phyloP scores from a whole-genome alignment of 1,284 basidiomycete species.

The Mrakiaceae sp. region DNA sequence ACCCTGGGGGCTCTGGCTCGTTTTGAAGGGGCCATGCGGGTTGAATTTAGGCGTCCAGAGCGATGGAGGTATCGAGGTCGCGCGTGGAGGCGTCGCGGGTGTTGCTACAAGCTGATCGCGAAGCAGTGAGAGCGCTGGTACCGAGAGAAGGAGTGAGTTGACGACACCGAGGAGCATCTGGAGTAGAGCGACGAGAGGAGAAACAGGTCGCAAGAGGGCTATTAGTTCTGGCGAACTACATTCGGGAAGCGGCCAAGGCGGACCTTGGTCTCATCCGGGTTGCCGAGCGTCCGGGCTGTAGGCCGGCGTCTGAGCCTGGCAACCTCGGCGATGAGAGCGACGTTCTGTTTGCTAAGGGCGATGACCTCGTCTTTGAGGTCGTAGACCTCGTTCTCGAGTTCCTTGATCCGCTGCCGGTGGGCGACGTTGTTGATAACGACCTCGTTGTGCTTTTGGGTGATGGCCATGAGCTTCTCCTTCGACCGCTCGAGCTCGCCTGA shows the following conservation, averaged over 20 bases:
- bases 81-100: background rate
- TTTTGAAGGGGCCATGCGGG: constrained; percentile 5
- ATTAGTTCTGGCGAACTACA: background rate
- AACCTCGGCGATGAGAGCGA: background rate
- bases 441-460: constrained; percentile 14
- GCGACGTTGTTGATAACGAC: constrained; percentile 17
- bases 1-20: constrained; percentile 2
- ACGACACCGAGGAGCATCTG: constrained; percentile 10
- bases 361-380: constrained; percentile 11
- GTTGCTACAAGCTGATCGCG: background rate
- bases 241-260: background rate
- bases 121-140: constrained; percentile 6
- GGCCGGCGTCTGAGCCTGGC: background rate
- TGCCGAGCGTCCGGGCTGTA: background rate
- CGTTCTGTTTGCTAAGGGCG: constrained; percentile 9
- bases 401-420: constrained; percentile 11
- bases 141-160: background rate
- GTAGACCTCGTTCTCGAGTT: constrained; percentile 8
- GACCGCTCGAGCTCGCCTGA: constrained; percentile 3
- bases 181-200: background rate
- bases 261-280: constrained; percentile 5
- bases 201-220: background rate
- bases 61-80: background rate
- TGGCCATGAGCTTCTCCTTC: constrained; percentile 1
- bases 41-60: constrained; percentile 12